Evolutionary conservation across 768 basidiomycete species (phyloP), one percentile per base, ranked within the genome.

Genomic region (Russula ochroleuca): DNA sequence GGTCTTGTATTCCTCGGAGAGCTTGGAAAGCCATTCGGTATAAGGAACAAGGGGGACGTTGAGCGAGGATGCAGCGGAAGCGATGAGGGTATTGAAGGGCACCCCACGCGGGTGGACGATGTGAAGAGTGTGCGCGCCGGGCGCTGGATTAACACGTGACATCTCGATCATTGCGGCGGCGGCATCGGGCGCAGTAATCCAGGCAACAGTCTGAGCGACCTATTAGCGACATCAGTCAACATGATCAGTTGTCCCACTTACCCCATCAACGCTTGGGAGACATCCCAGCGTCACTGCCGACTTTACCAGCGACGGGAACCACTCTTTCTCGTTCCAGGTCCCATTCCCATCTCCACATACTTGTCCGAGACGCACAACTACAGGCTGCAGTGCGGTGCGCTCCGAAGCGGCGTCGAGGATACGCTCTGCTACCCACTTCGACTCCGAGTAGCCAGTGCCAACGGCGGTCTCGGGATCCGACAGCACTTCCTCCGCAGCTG

Each of bases 281-380:
- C 63, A 70, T 13, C 62, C 55, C 13, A 72, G 40, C 23, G 59
- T 61, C n/a, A 66, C 37, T 5, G 67, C 69, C 5, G 69, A 69
- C 47, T 66, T 66, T 13, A 70, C 56, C 14, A 72, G 49, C 13
- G 62, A 60, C 17, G 71, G 71, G 52, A 72, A 69, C 72, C 72
- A 73, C 41, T 73, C 72, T 35, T 45, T 57, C 35, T 63, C 60
- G 53, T 72, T 73, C 72, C 72, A 73, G 31, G 61, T 55, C 31
- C 72, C 72, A 21, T 61, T 73, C 19, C 50, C 60, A 11, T 70
- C 72, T n/a, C 72, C 72, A 37, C 67, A 68, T 17, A 73, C 66
- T 48, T 73, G 72, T 1, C 72, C 72, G 3, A 73, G 63, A 38
- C 72, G 71, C 9, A 72, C 69, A 23, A 64, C 65, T 9, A 60